Percentiles rank a stretch among this genome's conserved stretches.
Evolutionary conservation across 2,329 filamentous ascomycete species (phyloP).

Genomic region (Botrytis fabae): DNA sequence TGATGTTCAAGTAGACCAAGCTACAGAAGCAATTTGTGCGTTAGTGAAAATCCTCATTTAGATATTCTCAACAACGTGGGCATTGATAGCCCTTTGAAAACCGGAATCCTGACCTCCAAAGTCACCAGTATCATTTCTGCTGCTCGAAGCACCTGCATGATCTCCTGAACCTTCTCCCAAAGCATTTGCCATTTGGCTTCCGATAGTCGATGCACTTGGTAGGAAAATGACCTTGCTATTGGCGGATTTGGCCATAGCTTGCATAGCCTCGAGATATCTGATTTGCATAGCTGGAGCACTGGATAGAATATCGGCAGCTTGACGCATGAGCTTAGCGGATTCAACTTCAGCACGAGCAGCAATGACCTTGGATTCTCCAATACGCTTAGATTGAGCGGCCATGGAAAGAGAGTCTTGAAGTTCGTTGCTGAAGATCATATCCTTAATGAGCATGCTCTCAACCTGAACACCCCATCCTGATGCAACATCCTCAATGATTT

Average conservation of each 20-base stretch:
- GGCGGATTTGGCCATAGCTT: slow-evolving; percentile 93
- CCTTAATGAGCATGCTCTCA: slow-evolving; percentile 98
- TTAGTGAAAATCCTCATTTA: slow-evolving; percentile 46
- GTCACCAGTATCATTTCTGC: slow-evolving; percentile 46
- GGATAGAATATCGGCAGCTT: slow-evolving; percentile 90
- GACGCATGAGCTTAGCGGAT: slow-evolving; percentile 86
- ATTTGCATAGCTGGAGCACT: slow-evolving; percentile 98
- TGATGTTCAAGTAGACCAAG: slow-evolving; percentile 36
- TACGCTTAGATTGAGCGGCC: slow-evolving; percentile 97
- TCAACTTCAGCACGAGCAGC: slow-evolving; percentile 96
- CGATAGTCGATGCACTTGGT: slow-evolving; percentile 59
- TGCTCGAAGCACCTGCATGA: slow-evolving; percentile 47
- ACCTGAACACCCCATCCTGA: slow-evolving; percentile 93
- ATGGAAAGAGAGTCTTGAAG: slow-evolving; percentile 95
- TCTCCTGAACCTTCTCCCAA: slow-evolving; percentile 56
- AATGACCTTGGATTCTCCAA: slow-evolving; percentile 98
- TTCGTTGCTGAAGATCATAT: slow-evolving; percentile 95
- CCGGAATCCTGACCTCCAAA: slow-evolving; percentile 57
- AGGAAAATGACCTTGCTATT: slow-evolving; percentile 88
- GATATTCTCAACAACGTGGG: slow-evolving; percentile 82
- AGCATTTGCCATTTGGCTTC: slow-evolving; percentile 55
- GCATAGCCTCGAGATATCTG: slow-evolving; percentile 97
- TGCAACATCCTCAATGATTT: slow-evolving; percentile 97
- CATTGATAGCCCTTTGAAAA: slow-evolving; percentile 80
- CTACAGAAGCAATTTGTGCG: slow-evolving; percentile 33